Percentiles rank a stretch among this genome's conserved stretches.
These are phyloP conservation scores for Talinum fruticosum DNA, from an alignment of 148 eudicot species.

Conservation along the genomic window DNA sequence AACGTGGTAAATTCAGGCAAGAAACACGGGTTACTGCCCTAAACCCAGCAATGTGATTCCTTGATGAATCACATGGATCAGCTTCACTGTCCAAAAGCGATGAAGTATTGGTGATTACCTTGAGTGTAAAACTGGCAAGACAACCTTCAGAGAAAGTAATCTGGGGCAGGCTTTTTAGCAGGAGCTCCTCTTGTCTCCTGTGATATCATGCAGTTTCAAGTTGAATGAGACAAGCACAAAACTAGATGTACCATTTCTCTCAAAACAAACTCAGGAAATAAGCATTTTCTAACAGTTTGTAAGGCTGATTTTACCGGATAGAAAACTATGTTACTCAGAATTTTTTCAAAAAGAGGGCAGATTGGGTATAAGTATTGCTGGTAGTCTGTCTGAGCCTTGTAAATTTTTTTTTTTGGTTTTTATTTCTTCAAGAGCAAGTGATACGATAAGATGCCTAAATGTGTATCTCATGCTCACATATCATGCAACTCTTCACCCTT, in stretches of 20 bases:
- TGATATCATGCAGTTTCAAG: slow-evolving; percentile 25
- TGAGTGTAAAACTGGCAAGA: neutral
- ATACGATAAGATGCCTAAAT: neutral
- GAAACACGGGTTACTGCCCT: neutral
- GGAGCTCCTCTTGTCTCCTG: slow-evolving; percentile 98
- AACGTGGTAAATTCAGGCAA: neutral
- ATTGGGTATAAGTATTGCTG: neutral
- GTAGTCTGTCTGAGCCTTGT: too few relatives aligned
- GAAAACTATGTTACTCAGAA: neutral
- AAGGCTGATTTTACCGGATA: neutral
- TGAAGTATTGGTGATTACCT: neutral
- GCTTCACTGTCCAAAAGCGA: too few relatives aligned
- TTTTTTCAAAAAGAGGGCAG: neutral
- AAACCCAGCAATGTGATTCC: neutral
- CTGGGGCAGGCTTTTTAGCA: slow-evolving; percentile 85
- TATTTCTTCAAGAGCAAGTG: neutral
- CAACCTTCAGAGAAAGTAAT: slow-evolving; percentile 68
- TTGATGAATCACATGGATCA: neutral
- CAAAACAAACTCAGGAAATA: neutral
- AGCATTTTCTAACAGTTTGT: neutral
- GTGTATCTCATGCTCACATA: neutral
- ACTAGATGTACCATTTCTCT: neutral
- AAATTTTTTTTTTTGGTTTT: too few relatives aligned
- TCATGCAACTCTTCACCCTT: neutral
- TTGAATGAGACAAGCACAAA: neutral